These are phyloP conservation scores for Sonneratia caseolaris DNA, from an alignment of 345 rosid genomes.

Conservation along the genomic window DNA sequence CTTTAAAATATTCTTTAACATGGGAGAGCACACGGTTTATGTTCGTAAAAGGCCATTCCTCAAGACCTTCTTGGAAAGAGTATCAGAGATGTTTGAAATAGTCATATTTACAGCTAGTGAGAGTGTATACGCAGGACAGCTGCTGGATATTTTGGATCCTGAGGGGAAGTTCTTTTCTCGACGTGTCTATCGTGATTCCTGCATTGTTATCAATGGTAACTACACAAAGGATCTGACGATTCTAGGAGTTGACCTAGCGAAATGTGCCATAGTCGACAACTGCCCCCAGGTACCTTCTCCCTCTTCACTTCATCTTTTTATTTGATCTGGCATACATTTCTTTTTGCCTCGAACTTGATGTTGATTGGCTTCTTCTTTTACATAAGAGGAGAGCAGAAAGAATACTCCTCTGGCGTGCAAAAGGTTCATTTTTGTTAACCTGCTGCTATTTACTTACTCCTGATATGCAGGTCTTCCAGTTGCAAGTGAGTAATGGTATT, in stretches of 20 bases:
- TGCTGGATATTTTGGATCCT: conserved; percentile 19
- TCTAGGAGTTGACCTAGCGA: conserved; percentile 15
- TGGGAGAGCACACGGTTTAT: conserved; percentile 18
- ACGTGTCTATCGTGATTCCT: conserved; percentile 18
- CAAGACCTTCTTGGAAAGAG: conserved; percentile 19
- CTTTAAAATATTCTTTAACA: conserved; percentile 11
- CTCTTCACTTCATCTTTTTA: not conserved
- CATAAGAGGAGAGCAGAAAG: not conserved
- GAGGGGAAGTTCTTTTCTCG: conserved; percentile 21
- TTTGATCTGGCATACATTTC: conserved; percentile 1
- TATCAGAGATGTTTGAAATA: conserved; percentile 21
- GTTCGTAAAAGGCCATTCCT: conserved; percentile 22
- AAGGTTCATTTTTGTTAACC: too few species aligned
- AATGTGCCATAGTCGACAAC: conserved; percentile 17
- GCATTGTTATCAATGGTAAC: conserved; percentile 14
- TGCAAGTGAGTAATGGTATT: conserved; percentile 92
- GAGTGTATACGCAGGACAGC: conserved; percentile 15
- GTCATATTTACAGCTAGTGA: conserved; percentile 20
- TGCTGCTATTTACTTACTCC: not conserved
- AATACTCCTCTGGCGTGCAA: not conserved
- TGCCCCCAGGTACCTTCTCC: conserved; percentile 16
- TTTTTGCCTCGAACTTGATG: not conserved
- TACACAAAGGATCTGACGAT: conserved; percentile 19
- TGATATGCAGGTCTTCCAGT: conserved; percentile 69
- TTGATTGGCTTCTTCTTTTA: not conserved